Conservation (phyloP, 2,329 filamentous ascomycete genomes). For the Colletotrichum musae region DNA sequence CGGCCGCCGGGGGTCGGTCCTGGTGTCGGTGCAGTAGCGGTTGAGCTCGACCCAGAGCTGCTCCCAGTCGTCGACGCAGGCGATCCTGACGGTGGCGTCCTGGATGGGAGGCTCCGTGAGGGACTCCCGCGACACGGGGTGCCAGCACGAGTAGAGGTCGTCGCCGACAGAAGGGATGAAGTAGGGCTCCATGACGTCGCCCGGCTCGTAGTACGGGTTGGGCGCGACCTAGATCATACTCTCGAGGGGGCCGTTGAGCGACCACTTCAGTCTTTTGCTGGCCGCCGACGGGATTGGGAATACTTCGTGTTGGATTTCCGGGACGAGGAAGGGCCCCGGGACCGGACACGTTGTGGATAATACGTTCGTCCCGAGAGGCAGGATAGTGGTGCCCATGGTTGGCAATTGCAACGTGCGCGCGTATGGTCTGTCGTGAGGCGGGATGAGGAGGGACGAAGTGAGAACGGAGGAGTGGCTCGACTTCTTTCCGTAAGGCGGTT, state of each 20-base stretch:
- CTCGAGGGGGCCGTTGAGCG: slow-evolving; percentile 31
- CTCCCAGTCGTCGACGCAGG: slow-evolving; percentile 8
- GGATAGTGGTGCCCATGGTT: slow-evolving; percentile 1
- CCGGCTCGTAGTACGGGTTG: slow-evolving; percentile 24
- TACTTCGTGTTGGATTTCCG: neutral
- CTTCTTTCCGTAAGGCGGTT: too few species aligned
- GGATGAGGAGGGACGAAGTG: neutral
- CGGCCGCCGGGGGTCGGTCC: slow-evolving; percentile 14
- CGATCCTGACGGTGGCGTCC: slow-evolving; percentile 16
- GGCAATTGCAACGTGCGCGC: neutral
- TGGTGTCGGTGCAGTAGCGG: slow-evolving; percentile 1
- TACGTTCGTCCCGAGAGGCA: neutral
- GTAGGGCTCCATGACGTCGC: slow-evolving; percentile 32
- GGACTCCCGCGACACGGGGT: slow-evolving; percentile 40
- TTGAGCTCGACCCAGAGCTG: neutral
- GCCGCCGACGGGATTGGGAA: neutral
- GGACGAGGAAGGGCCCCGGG: too few species aligned
- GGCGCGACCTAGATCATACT: slow-evolving; percentile 35
- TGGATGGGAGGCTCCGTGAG: slow-evolving; percentile 22
- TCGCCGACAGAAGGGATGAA: slow-evolving; percentile 1
- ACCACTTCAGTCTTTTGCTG: neutral
- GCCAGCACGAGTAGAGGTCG: slow-evolving; percentile 15
- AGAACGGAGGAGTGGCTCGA: too few species aligned
- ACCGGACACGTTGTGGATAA: too few species aligned
- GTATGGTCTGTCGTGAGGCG: neutral